These are phyloP conservation scores for Sanghuangporus weigelae DNA, from an alignment of 1,284 basidiomycete species.

Conservation along the genomic window DNA sequence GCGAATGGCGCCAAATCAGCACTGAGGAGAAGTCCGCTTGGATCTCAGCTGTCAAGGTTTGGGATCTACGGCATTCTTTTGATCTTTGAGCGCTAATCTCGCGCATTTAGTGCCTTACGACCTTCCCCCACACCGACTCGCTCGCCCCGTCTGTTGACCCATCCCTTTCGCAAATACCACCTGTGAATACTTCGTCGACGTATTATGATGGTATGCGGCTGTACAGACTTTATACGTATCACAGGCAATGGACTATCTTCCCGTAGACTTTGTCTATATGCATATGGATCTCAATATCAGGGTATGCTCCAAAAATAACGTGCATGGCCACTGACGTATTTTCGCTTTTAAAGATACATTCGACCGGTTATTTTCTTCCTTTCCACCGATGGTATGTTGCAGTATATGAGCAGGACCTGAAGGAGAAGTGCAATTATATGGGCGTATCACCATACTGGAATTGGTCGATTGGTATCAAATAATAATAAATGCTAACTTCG, in stretches of 20 bases:
- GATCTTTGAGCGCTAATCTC: background rate
- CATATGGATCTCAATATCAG: slow-evolving; percentile 32
- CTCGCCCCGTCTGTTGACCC: slow-evolving; percentile 26
- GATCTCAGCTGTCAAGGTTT: slow-evolving; percentile 23
- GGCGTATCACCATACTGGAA: slow-evolving; percentile 36
- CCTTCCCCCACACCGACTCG: slow-evolving; percentile 27
- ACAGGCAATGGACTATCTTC: background rate
- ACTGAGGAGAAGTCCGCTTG: slow-evolving; percentile 21
- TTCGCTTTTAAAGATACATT: slow-evolving; percentile 28
- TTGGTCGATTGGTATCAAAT: slow-evolving; percentile 30
- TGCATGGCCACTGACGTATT: background rate
- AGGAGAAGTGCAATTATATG: slow-evolving; percentile 29
- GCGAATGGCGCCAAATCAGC: slow-evolving; percentile 26
- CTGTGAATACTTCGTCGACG: slow-evolving; percentile 29
- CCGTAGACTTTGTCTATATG: slow-evolving; percentile 31
- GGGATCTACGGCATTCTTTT: background rate
- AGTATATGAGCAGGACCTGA: slow-evolving; percentile 29
- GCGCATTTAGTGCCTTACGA: slow-evolving; percentile 28
- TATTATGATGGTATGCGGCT: slow-evolving; percentile 29
- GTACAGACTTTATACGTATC: no score
- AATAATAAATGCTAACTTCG: background rate
- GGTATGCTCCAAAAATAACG: slow-evolving; percentile 14
- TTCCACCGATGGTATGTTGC: slow-evolving; percentile 36
- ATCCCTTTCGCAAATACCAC: slow-evolving; percentile 25
- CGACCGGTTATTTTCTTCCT: slow-evolving; percentile 33